Percentiles rank a stretch among this genome's conserved stretches.
Conservation (phyloP, 305 asterid genomes). For the Solanum hybrid region DNA sequence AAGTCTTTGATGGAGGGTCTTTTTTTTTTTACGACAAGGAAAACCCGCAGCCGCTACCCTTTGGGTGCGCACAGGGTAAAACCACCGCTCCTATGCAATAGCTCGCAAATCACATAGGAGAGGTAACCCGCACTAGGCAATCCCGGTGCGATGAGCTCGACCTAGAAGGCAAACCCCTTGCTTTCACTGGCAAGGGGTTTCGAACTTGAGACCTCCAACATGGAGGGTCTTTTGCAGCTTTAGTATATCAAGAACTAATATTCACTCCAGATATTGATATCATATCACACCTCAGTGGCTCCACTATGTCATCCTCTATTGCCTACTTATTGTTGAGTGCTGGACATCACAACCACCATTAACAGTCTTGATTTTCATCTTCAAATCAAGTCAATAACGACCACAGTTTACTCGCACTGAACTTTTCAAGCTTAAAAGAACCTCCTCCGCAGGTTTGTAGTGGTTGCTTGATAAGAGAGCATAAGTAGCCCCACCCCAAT, state of each 20-base stretch:
- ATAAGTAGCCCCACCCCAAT: constrained; percentile 72
- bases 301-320: neutral
- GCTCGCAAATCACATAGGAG: too few relatives aligned
- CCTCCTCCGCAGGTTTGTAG: constrained; percentile 49
- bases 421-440: constrained; percentile 35
- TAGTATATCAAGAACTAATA: neutral
- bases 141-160: too few relatives aligned
- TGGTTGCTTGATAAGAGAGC: constrained; percentile 73
- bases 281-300: neutral
- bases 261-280: neutral
- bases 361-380: neutral
- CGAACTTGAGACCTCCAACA: too few relatives aligned
- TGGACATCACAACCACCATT: neutral
- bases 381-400: constrained; percentile 2
- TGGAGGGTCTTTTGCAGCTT: neutral
- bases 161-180: too few relatives aligned
- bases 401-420: neutral
- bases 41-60: too few relatives aligned
- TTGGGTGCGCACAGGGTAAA: too few relatives aligned
- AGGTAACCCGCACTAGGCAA: too few relatives aligned
- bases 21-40: too few relatives aligned
- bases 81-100: too few relatives aligned
- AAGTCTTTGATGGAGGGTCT: neutral
- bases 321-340: neutral
- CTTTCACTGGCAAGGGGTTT: too few relatives aligned